phyloP scores from a whole-genome alignment of 768 basidiomycete genomes.

The Ephemerocybe angulata region DNA sequence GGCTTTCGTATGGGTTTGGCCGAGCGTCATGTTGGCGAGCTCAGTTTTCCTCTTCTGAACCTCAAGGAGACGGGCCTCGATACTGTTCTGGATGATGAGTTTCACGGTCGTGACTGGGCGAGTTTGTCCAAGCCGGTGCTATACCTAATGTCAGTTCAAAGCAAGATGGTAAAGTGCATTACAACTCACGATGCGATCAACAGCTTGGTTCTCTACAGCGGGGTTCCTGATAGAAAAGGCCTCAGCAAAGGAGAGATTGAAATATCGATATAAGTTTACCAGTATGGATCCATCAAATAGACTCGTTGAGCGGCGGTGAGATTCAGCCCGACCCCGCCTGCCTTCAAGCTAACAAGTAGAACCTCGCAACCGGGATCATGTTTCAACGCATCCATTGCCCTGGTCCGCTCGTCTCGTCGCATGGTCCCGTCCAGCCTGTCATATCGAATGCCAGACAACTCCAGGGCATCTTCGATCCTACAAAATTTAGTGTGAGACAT shows the following conservation, averaged over 20 bases:
- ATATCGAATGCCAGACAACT: conserved; percentile 77
- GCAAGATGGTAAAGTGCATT: background rate
- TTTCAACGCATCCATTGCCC: conserved; percentile 91
- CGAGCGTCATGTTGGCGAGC: conserved; percentile 91
- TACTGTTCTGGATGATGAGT: conserved; percentile 90
- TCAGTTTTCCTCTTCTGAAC: conserved; percentile 95
- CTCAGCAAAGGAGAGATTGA: conserved; percentile 3
- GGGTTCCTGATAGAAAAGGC: conserved; percentile 65
- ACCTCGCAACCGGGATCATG: conserved; percentile 90
- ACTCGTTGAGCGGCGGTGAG: conserved; percentile 91
- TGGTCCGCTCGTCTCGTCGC: conserved; percentile 91
- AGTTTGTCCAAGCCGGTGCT: conserved; percentile 97
- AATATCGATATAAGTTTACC: conserved; percentile 41
- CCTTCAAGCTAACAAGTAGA: conserved; percentile 90
- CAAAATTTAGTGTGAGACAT: conserved; percentile 11
- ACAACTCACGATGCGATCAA: conserved; percentile 86
- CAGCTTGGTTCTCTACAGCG: conserved; percentile 95
- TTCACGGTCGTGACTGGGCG: conserved; percentile 89
- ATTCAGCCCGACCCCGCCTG: conserved; percentile 96
- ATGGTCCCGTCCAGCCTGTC: conserved; percentile 96
- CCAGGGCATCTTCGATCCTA: conserved; percentile 87
- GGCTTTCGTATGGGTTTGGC: conserved; percentile 80
- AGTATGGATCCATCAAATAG: conserved; percentile 97
- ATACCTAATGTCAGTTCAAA: conserved; percentile 8
- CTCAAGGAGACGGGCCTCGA: conserved; percentile 88